Base-by-base conservation (phyloP, 345 rosid genomes). In the Ceriops tagal region DNA sequence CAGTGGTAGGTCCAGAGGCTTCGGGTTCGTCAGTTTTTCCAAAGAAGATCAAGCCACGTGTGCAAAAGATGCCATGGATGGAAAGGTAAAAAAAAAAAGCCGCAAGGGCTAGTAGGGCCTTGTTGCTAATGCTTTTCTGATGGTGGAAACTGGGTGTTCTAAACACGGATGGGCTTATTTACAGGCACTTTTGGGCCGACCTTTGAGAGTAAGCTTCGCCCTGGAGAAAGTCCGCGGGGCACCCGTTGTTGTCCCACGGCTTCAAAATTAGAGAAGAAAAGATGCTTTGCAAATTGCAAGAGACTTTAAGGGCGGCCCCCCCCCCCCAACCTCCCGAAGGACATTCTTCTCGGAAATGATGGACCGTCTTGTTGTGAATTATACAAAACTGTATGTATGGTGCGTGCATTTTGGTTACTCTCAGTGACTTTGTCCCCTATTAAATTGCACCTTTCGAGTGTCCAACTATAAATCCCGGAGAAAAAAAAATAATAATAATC, bases 11-110 rank as follows among this genome's bases (percentile, higher is more conserved):
- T 83, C 99, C 64, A 89, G 88, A 90, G 92, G 99, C 5, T 92
- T 88, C 28, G 99, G 99, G 21, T 95, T 92, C 75, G 92, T 95
- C 63, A 86, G 82, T 68, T 95, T 89, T 69, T 63, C 79, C 16
- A 82, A 84, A 67, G 83, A 83, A 77, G 81, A 66, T 11, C 80
- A 87, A 46, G 96, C 97, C 64, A 21, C 46, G 8, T 68, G 73
- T 70, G 99, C 97, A 1, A 95, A 86, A 84, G 88, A 87, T 68
- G 93, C 93, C 71, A 92, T 92, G 97, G 96, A 95, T 80, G 97
- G 97, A 39, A 92, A 82, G 96, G 96, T 18, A 13, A 7, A 24
- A 24, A 24, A 24, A 24, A 24, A 24, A 39, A 22, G 21, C 60
- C 34, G 26, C 26, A 55, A 47, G 21, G 11, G 67, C 21, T 58